A percentile compares a stretch with the other conserved stretches of the same genome.
Conservation (phyloP, 1,284 basidiomycete genomes). For the Porodaedalea pini region DNA sequence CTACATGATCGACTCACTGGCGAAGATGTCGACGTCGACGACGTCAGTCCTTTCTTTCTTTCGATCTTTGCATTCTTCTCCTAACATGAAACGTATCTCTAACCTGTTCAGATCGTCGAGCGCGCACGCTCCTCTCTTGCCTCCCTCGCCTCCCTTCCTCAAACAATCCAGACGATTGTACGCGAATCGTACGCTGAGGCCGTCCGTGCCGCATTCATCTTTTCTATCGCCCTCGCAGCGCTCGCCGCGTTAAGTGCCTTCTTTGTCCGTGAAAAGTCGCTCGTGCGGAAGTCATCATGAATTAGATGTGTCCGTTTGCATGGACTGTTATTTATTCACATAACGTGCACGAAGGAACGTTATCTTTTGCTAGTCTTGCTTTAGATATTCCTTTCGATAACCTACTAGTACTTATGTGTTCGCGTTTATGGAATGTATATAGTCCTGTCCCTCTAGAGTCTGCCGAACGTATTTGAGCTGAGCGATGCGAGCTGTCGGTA, state of each 20-base stretch:
- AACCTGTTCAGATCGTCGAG: conserved; percentile 41
- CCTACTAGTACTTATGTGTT: no score
- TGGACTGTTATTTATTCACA: no score
- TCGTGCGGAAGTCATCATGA: conserved; percentile 26
- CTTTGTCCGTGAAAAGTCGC: conserved; percentile 50
- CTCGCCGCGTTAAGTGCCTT: conserved; percentile 41
- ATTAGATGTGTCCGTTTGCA: neutral
- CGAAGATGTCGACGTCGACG: conserved; percentile 38
- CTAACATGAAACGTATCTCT: neutral
- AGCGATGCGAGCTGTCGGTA: no score
- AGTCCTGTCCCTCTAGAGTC: no score
- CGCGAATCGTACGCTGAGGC: conserved; percentile 47
- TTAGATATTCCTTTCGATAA: no score
- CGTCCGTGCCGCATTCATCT: conserved; percentile 46
- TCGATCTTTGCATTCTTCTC: neutral
- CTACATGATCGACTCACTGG: conserved; percentile 41
- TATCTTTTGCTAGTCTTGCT: no score
- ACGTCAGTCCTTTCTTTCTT: conserved; percentile 33
- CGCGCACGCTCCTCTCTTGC: conserved; percentile 53
- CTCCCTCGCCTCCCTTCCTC: conserved; percentile 49
- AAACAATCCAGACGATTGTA: conserved; percentile 41
- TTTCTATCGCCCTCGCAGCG: conserved; percentile 39
- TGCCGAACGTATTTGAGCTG: no score
- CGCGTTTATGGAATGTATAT: no score
- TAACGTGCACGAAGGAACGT: no score